A percentile compares a stretch with the other conserved stretches of the same genome.
These are phyloP conservation scores for Trypanosoma caninum DNA, from an alignment of 208 protist genomes.

Conservation along the genomic window DNA sequence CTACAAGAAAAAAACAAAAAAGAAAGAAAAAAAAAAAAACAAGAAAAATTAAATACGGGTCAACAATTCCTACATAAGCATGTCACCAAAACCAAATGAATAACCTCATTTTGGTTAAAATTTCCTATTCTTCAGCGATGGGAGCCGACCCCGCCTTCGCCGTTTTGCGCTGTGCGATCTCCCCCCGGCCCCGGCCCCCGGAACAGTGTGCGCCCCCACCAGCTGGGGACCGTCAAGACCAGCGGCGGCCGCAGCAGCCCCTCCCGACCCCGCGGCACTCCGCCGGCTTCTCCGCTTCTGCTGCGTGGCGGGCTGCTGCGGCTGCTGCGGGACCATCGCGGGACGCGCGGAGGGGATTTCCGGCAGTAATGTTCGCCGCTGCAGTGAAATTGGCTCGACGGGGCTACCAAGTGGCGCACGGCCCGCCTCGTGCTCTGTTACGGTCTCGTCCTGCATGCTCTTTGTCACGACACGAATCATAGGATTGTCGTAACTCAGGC, in stretches of 20 bases:
- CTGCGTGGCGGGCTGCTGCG: not conserved
- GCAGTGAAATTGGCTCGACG: not conserved
- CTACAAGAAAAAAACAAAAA: no score
- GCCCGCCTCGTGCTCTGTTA: constrained; percentile 7
- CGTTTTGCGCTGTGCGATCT: not conserved
- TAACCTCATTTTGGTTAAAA: not conserved
- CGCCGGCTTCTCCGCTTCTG: not conserved
- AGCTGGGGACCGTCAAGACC: not conserved
- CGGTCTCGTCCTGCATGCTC: constrained; percentile 44
- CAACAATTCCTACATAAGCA: no score
- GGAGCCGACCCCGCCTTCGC: not conserved
- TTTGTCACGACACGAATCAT: constrained; percentile 74
- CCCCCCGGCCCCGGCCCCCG: not conserved
- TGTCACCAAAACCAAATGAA: not conserved
- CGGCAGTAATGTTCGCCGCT: constrained; percentile 4
- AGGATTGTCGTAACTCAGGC: constrained; percentile 82
- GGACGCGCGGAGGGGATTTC: constrained; percentile 23
- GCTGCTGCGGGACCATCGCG: constrained; percentile 7
- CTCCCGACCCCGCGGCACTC: not conserved
- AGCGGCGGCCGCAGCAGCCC: not conserved
- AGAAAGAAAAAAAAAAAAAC: no score
- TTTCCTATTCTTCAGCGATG: constrained; percentile 5
- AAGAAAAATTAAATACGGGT: no score
- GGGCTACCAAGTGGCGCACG: constrained; percentile 1
- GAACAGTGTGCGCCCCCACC: not conserved